These are phyloP conservation scores for Sugiyamaella pinicola DNA, from an alignment of 1,139 yeast species.

Conservation along the genomic window DNA sequence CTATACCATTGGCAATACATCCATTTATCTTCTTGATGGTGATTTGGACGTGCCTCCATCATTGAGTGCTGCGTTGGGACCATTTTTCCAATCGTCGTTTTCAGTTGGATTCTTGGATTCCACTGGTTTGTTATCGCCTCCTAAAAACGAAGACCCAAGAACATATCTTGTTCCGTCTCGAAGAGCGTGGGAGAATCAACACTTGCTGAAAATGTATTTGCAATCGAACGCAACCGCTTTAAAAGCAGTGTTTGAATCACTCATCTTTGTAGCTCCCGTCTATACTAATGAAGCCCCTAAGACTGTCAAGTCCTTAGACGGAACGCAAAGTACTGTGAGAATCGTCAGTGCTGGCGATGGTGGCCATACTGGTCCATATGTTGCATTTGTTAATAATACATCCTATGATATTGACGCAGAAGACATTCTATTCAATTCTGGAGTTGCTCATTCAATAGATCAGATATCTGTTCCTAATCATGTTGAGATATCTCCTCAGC, in stretches of 20 bases:
- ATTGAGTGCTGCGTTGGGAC: conserved; percentile 55
- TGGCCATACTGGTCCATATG: conserved; percentile 8
- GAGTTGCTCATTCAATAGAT: conserved; percentile 76
- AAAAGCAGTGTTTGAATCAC: conserved; percentile 54
- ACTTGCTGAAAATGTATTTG: conserved; percentile 63
- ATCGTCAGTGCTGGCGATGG: conserved; percentile 11
- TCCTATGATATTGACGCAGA: conserved; percentile 45
- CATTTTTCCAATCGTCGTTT: conserved; percentile 55
- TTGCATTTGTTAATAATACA: conserved; percentile 21
- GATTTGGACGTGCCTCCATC: conserved; percentile 60
- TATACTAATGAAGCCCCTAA: conserved; percentile 61
- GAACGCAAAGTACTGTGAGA: conserved; percentile 40
- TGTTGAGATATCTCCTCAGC: conserved; percentile 56
- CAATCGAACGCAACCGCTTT: conserved; percentile 55
- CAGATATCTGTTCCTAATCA: conserved; percentile 59
- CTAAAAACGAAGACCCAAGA: conserved; percentile 51
- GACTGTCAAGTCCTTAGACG: conserved; percentile 39
- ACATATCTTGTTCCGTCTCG: conserved; percentile 81
- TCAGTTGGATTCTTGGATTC: conserved; percentile 55
- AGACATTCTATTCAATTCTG: conserved; percentile 78
- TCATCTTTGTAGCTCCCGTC: conserved; percentile 62
- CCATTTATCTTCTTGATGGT: conserved; percentile 64
- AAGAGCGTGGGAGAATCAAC: conserved; percentile 69
- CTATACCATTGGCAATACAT: conserved; percentile 54
- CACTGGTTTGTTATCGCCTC: conserved; percentile 50